Percentiles rank a stretch among this genome's conserved stretches.
phyloP scores from a whole-genome alignment of 1,284 basidiomycete species.

The Malassezia japonica region DNA sequence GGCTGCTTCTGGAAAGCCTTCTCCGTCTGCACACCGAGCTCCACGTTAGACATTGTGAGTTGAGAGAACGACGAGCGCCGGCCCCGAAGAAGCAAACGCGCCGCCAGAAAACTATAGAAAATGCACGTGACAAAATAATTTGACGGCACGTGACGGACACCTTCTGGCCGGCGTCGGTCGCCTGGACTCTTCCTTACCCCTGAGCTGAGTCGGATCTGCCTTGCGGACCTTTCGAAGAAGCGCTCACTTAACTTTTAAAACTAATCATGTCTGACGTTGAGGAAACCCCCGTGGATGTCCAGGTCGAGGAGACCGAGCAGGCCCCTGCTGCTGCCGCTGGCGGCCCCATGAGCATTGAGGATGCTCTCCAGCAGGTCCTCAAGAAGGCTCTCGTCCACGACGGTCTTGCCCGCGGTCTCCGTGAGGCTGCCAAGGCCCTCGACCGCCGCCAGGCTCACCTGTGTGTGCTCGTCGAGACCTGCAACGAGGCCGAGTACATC shows the following conservation, averaged over 20 bases:
- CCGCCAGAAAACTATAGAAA: conserved; percentile 9
- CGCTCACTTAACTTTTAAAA: conserved; percentile 17
- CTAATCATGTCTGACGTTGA: conserved; percentile 47
- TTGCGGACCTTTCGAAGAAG: conserved; percentile 46
- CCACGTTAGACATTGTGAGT: conserved; percentile 43
- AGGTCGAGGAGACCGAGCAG: conserved; percentile 59
- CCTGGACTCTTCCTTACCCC: conserved; percentile 7
- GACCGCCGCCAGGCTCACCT: conserved; percentile 98
- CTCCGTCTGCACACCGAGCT: conserved; percentile 47
- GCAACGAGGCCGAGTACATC: conserved; percentile 98
- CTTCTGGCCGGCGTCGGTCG: not conserved
- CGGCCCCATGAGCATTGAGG: conserved; percentile 91
- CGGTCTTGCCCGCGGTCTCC: conserved; percentile 92
- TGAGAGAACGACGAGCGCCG: conserved; percentile 17
- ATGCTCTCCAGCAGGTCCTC: conserved; percentile 87
- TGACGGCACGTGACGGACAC: not conserved
- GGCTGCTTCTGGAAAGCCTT: conserved; percentile 74
- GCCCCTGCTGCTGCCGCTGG: conserved; percentile 60
- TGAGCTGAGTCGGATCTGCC: conserved; percentile 20
- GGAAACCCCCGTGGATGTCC: conserved; percentile 54
- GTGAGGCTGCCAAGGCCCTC: conserved; percentile 93
- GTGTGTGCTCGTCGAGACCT: conserved; percentile 97
- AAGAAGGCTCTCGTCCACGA: conserved; percentile 96
- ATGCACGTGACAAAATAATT: not conserved
- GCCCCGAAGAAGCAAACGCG: conserved; percentile 22